Percentiles rank a stretch among this genome's conserved stretches.
phyloP scores from a whole-genome alignment of 2,329 filamentous ascomycete genomes.

The Macrophomina pseudophaseolina region DNA sequence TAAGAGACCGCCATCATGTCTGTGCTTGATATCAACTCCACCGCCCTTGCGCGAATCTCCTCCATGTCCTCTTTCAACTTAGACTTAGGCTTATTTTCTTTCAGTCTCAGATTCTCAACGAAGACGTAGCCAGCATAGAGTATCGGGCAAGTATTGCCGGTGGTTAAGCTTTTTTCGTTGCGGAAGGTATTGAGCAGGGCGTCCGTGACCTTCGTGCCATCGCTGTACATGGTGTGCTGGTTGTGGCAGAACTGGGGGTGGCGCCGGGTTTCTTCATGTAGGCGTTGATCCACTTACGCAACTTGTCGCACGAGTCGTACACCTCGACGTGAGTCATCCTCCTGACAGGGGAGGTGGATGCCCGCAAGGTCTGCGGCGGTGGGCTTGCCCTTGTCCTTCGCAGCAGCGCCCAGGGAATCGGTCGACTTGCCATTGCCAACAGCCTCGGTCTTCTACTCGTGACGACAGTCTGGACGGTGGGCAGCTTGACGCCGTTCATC shows the following conservation, averaged over 20 bases:
- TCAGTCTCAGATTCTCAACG: constrained; percentile 64
- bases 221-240: constrained; percentile 50
- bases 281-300: constrained; percentile 62
- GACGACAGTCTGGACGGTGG: background rate
- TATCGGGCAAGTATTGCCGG: constrained; percentile 55
- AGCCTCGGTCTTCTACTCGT: constrained; percentile 39
- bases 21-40: constrained; percentile 7
- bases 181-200: constrained; percentile 58
- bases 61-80: constrained; percentile 61
- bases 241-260: constrained; percentile 58
- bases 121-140: constrained; percentile 64
- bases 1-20: background rate
- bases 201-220: constrained; percentile 45
- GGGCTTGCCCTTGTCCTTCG: constrained; percentile 24
- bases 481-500: constrained; percentile 50
- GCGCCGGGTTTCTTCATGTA: constrained; percentile 55
- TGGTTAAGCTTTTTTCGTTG: constrained; percentile 53
- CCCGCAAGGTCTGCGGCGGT: constrained; percentile 44
- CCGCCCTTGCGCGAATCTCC: background rate
- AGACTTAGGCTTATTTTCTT: constrained; percentile 58
- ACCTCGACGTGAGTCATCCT: constrained; percentile 52
- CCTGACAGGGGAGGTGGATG: constrained; percentile 56
- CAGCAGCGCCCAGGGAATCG: constrained; percentile 21
- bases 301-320: constrained; percentile 62
- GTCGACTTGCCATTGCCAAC: background rate